Base-by-base conservation (phyloP, 768 basidiomycete genomes). In the Trametes punicea region DNA sequence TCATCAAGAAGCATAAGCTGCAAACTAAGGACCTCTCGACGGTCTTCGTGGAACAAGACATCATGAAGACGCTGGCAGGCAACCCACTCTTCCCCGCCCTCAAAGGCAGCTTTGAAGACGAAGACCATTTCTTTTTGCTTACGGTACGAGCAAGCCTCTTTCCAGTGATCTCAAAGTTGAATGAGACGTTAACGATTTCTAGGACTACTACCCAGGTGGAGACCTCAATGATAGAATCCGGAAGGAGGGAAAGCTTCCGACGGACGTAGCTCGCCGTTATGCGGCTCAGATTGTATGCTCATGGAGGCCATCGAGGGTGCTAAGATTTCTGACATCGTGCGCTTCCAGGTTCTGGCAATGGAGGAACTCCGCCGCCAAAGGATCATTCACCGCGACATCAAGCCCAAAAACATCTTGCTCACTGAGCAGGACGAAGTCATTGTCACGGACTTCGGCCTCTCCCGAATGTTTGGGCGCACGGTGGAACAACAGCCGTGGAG, bases 1-100 rank as follows among this genome's bases (percentile, higher is more conserved):
- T 90, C 25, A 73, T 97, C 69, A 87, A 87, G 71, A 98, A 98
- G 76, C 87, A 87, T 46, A 97, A 96, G 96, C 81, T 98, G 70
- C 94, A 95, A 73, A 95, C 94, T 69, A 95, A 98, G 68, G 4
- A 47, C 33, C 30, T 47, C 10, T 1, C 50, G 16, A 20, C 23
- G 6, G 42, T 58, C 16, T 56, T 47, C 31, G 30, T 55, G 13
- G 61, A 62, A 53, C 56, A 62, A 36, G 31, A 44, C 25, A 34
- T 55, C 29, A 34, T 62, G 51, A 27, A 36, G 52, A 27, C 40
- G 54, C 16, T 49, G 20, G 55, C 47, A 36, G 56, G 44, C 3
- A 49, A 50, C 46, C 31, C 51, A 18, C 53, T 39, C 27, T 49
- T 56, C 44, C 20, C 40, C 8, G 16, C 20, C 3, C 39, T 62